Base-by-base conservation (phyloP, 768 basidiomycete genomes). In the Leccinum broughii region DNA sequence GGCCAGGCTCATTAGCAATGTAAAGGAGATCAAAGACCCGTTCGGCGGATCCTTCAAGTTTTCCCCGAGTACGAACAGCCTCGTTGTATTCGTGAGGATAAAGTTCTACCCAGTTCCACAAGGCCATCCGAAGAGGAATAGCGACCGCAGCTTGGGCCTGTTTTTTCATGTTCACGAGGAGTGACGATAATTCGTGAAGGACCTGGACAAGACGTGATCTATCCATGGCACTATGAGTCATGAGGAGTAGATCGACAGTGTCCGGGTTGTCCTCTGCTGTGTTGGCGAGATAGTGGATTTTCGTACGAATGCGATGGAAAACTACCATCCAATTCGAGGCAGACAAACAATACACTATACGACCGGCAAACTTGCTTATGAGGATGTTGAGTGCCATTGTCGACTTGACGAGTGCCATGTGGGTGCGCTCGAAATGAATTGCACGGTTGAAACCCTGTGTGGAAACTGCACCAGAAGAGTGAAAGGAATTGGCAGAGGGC, bases 101-200 rank as follows among this genome's bases (percentile, higher is more conserved):
- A 24, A 84, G 77, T 32, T 89, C 86, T 34, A 95, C 86, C 93
- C 93, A 96, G 63, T 89, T 93, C 93, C 94, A 95, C 28, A 96
- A 78, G 1, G 91, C 92, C 30, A 83, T 80, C 22, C 92, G 85
- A 37, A 96, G 80, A 28, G 89, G 84, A 28, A 83, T 77, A 0
- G 92, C 85, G 52, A 95, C 81, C 1, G 89, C 86, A 14, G 82
- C 73, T 59, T 93, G 92, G 0, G 87, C 83, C 44, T 90, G 86
- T 35, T 79, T 81, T 63, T 84, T 85, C 86, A 96, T 89, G 68
- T 89, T 90, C 24, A 95, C 84, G 30, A 96, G 83, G 4, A 92
- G 78, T 1, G 90, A 90, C 0, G 90, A 90, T 1, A 95, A 70
- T 69, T 95, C 94, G 70, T 88, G 87, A 49, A 96, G 75, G 15